Evolutionary conservation across 805 yeast genomes (phyloP).

Genomic region (Ogataea naganishii): DNA sequence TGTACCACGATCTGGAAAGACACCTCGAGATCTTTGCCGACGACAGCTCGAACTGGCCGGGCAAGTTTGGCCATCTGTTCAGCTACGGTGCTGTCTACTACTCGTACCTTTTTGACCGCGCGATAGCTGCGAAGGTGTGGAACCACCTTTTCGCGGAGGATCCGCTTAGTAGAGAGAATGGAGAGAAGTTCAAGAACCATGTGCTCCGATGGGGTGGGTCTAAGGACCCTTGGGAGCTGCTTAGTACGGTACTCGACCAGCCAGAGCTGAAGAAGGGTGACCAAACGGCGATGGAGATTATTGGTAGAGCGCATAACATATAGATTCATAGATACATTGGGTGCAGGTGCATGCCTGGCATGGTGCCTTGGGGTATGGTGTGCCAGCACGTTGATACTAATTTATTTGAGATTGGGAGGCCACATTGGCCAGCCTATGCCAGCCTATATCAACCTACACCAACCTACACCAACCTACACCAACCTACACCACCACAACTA

Average conservation of each 20-base stretch:
- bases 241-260: slow-evolving; percentile 69
- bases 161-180: slow-evolving; percentile 67
- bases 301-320: slow-evolving; percentile 23
- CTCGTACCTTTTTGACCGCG: slow-evolving; percentile 84
- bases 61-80: slow-evolving; percentile 85
- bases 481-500: too few species aligned
- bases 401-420: too few species aligned
- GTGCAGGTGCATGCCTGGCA: background rate
- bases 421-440: too few species aligned
- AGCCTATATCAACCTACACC: too few species aligned
- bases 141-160: slow-evolving; percentile 56
- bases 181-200: slow-evolving; percentile 60
- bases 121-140: slow-evolving; percentile 86
- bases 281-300: slow-evolving; percentile 53
- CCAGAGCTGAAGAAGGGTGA: slow-evolving; percentile 60
- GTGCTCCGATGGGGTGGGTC: slow-evolving; percentile 93
- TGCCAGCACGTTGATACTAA: too few species aligned
- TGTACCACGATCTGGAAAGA: slow-evolving; percentile 61
- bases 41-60: slow-evolving; percentile 77
- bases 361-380: too few species aligned
- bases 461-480: too few species aligned
- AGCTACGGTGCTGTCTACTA: slow-evolving; percentile 94
- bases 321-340: background rate
- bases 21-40: slow-evolving; percentile 58
- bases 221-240: slow-evolving; percentile 77